Conservation (phyloP, 2,329 filamentous ascomycete species). For the Tolypocladium amazonense region DNA sequence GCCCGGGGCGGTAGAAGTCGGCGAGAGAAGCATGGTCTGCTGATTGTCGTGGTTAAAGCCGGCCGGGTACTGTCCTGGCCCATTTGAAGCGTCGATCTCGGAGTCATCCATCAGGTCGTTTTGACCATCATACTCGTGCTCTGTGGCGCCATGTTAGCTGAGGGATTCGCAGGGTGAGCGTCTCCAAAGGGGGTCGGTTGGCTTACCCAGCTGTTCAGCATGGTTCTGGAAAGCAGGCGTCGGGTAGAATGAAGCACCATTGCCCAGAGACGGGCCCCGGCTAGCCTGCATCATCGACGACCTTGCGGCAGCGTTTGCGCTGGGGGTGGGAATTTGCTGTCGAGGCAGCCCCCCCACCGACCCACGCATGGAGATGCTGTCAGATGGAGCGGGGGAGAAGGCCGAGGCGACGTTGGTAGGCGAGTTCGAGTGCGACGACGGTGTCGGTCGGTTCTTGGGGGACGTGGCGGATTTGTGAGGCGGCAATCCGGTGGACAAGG, state of each 20-base stretch:
- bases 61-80: conserved; percentile 54
- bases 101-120: conserved; percentile 80
- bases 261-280: conserved; percentile 23
- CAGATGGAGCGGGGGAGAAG: conserved; percentile 34
- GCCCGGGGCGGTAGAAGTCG: conserved; percentile 25
- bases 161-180: conserved; percentile 7
- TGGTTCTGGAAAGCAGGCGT: conserved; percentile 81
- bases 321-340: conserved; percentile 19
- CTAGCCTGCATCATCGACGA: conserved; percentile 25
- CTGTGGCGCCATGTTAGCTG: conserved; percentile 38
- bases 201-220: conserved; percentile 91
- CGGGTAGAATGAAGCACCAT: conserved; percentile 57
- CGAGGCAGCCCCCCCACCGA: conserved; percentile 20
- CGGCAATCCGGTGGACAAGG: conserved; percentile 34
- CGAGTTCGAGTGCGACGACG: conserved; percentile 61
- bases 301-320: conserved; percentile 11
- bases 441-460: conserved; percentile 69
- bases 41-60: conserved; percentile 38
- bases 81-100: conserved; percentile 56
- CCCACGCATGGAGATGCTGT: conserved; percentile 35
- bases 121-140: conserved; percentile 94
- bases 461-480: conserved; percentile 47
- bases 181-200: conserved; percentile 8
- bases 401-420: conserved; percentile 37
- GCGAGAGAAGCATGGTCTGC: conserved; percentile 31